Evolutionary conservation across 768 basidiomycete genomes (phyloP).

Genomic region (Rickenella mellea): DNA sequence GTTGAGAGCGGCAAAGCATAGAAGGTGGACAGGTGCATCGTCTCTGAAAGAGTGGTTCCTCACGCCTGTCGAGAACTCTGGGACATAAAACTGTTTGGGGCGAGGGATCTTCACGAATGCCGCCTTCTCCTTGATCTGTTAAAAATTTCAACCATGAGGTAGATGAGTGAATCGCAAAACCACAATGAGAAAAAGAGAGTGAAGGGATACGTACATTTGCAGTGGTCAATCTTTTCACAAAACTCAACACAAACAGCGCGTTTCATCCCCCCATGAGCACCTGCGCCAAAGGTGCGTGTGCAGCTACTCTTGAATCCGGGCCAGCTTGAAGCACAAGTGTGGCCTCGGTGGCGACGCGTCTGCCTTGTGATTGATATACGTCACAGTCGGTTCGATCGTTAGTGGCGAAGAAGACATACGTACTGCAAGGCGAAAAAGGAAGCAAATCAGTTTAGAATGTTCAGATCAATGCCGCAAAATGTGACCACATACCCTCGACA

Average conservation of each 20-base stretch:
- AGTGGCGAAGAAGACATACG: slow-evolving; percentile 9
- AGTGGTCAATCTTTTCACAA: slow-evolving; percentile 32
- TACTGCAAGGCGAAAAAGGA: slow-evolving; percentile 13
- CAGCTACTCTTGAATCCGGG: slow-evolving; percentile 54
- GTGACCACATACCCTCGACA: slow-evolving; percentile 41
- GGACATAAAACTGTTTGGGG: too few relatives aligned
- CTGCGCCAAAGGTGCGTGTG: slow-evolving; percentile 45
- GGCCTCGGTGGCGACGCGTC: slow-evolving; percentile 52
- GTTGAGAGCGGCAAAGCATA: slow-evolving; percentile 18
- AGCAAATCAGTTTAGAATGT: not conserved
- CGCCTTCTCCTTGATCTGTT: too few relatives aligned
- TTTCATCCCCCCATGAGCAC: slow-evolving; percentile 37
- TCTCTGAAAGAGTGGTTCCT: too few relatives aligned
- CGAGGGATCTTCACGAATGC: too few relatives aligned
- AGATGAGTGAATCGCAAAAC: slow-evolving; percentile 16
- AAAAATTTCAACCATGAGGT: too few relatives aligned
- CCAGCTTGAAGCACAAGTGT: slow-evolving; percentile 53
- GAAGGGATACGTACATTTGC: slow-evolving; percentile 34
- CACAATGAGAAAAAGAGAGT: not conserved
- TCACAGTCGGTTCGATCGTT: slow-evolving; percentile 37
- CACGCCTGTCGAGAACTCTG: too few relatives aligned
- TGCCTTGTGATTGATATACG: slow-evolving; percentile 43
- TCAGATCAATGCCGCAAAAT: too few relatives aligned
- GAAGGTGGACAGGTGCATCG: too few relatives aligned
- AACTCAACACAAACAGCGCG: slow-evolving; percentile 59